These are phyloP conservation scores for Euryodendron excelsum DNA, from an alignment of 148 eudicot species.

Conservation along the genomic window DNA sequence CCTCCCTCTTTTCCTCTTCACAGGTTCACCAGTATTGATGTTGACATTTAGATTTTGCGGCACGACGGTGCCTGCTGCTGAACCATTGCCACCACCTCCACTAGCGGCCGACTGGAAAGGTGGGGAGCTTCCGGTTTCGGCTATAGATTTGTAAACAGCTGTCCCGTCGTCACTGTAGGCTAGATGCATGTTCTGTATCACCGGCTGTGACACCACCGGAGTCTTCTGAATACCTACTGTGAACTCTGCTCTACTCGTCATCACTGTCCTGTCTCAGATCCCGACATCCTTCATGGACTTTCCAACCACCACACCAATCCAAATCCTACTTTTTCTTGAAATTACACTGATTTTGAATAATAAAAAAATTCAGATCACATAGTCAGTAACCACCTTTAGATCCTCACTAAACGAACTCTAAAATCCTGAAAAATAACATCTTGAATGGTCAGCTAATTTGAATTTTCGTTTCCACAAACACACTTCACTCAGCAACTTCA, in stretches of 20 bases:
- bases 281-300: constrained; percentile 22
- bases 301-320: constrained; percentile 13
- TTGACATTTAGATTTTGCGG: constrained; percentile 19
- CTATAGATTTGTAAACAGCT: constrained; percentile 22
- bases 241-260: constrained; percentile 14
- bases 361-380: constrained; percentile 5
- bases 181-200: constrained; percentile 20
- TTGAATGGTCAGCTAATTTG: background rate
- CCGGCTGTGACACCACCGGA: constrained; percentile 9
- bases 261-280: constrained; percentile 20
- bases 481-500: background rate
- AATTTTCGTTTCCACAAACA: background rate
- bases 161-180: constrained; percentile 25
- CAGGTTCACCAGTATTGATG: constrained; percentile 17
- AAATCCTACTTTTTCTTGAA: background rate
- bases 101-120: constrained; percentile 11
- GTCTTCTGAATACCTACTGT: constrained; percentile 8
- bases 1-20: constrained; percentile 53
- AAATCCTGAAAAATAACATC: no score
- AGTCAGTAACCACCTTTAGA: no score
- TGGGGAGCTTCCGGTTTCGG: constrained; percentile 15
- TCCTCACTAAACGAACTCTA: no score
- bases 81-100: constrained; percentile 1
- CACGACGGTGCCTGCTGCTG: background rate
- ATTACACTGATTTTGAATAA: constrained; percentile 8